Evolutionary conservation across 2,329 filamentous ascomycete species (phyloP).

Genomic region (Colletotrichum orchidophilum): DNA sequence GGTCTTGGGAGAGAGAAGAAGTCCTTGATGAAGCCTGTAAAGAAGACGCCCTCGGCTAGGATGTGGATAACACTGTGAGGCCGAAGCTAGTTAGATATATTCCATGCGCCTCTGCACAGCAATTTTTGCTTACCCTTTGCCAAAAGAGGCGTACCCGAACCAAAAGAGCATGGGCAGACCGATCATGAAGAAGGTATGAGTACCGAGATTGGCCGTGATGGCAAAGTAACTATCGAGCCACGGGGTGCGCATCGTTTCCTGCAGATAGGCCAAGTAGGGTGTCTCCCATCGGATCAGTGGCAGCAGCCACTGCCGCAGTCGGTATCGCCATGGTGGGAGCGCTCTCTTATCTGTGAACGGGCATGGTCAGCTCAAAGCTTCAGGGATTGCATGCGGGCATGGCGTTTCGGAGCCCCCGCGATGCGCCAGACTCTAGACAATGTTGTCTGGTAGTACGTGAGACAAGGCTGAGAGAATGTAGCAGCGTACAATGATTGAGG

Average conservation of each 20-base stretch:
- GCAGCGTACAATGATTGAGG: constrained; percentile 77
- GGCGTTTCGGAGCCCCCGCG: neutral
- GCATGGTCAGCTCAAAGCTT: constrained; percentile 18
- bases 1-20: constrained; percentile 91
- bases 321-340: constrained; percentile 90
- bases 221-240: constrained; percentile 96
- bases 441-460: neutral
- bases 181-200: constrained; percentile 99
- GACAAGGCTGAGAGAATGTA: neutral
- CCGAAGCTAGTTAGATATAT: neutral
- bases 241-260: constrained; percentile 81
- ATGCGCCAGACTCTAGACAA: constrained; percentile 12
- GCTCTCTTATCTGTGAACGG: constrained; percentile 74
- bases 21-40: constrained; percentile 94
- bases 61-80: constrained; percentile 73
- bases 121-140: constrained; percentile 77
- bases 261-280: constrained; percentile 88
- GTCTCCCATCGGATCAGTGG: constrained; percentile 95
- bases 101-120: neutral
- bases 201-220: constrained; percentile 93
- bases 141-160: constrained; percentile 88
- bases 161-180: constrained; percentile 94
- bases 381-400: constrained; percentile 14
- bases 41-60: constrained; percentile 81
- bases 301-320: constrained; percentile 80